These are phyloP conservation scores for Xylariales sp. DNA, from an alignment of 2,329 filamentous ascomycete species.

Conservation along the genomic window DNA sequence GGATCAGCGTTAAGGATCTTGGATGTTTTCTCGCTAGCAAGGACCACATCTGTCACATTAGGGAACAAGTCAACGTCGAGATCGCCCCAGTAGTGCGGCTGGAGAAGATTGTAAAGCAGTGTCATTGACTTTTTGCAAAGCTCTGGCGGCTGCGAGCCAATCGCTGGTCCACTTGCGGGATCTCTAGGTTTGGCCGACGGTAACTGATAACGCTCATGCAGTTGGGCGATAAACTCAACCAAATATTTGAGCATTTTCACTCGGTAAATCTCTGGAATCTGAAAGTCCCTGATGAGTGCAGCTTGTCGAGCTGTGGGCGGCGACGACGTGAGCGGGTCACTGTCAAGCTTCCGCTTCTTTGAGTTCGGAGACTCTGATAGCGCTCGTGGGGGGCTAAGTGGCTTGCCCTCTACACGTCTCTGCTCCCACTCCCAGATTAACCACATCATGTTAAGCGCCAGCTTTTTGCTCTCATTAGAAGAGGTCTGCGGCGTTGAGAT, in stretches of 20 bases:
- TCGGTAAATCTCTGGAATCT: conserved; percentile 62
- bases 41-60: conserved; percentile 81
- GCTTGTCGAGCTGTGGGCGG: conserved; percentile 46
- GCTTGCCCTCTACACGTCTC: conserved; percentile 64
- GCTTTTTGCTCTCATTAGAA: conserved; percentile 86
- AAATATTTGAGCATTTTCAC: conserved; percentile 90
- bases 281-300: conserved; percentile 58
- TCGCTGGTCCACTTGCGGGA: conserved; percentile 37
- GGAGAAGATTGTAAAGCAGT: conserved; percentile 78
- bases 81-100: conserved; percentile 86
- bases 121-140: conserved; percentile 81
- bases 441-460: conserved; percentile 85
- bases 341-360: conserved; percentile 74
- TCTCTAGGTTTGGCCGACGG: conserved; percentile 66
- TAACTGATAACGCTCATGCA: conserved; percentile 79
- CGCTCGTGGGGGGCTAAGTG: conserved; percentile 30
- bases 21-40: conserved; percentile 74
- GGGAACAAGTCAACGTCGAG: conserved; percentile 87
- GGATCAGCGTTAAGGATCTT: conserved; percentile 55
- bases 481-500: conserved; percentile 79
- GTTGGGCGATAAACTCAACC: conserved; percentile 87
- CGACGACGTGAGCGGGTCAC: conserved; percentile 49
- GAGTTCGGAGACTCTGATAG: conserved; percentile 66
- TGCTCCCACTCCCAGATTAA: conserved; percentile 93
- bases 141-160: conserved; percentile 60